phyloP scores from a whole-genome alignment of 2,329 filamentous ascomycete species.

The Calonectria hawksworthii region DNA sequence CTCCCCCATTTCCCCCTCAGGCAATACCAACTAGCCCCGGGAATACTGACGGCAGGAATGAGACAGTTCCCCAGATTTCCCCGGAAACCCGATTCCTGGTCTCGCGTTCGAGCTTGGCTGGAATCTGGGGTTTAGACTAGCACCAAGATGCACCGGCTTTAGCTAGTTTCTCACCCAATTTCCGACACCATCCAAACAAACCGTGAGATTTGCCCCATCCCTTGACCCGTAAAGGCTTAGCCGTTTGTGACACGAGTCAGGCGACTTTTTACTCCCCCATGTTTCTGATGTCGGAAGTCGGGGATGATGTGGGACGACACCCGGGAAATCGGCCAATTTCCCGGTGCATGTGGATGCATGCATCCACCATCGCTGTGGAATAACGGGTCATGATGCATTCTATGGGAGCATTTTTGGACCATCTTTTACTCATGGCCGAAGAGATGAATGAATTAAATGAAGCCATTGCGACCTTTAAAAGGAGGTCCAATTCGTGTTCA shows the following conservation, averaged over 20 bases:
- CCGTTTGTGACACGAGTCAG: slow-evolving; percentile 9
- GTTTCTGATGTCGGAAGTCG: background rate
- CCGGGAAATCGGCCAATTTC: slow-evolving; percentile 29
- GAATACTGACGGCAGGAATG: background rate
- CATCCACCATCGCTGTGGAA: background rate
- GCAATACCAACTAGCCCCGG: background rate
- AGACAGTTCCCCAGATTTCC: slow-evolving; percentile 18
- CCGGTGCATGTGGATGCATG: slow-evolving; percentile 2
- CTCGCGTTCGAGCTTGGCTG: background rate
- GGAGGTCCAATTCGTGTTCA: background rate
- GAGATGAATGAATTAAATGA: background rate
- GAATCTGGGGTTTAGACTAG: slow-evolving; percentile 20
- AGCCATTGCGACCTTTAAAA: background rate
- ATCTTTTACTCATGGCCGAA: background rate
- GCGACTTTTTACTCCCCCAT: background rate
- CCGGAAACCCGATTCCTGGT: slow-evolving; percentile 14
- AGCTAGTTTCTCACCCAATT: slow-evolving; percentile 7
- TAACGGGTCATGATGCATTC: slow-evolving; percentile 6
- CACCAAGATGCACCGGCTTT: background rate
- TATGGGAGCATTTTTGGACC: background rate
- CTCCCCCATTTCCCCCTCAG: background rate
- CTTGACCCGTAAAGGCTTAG: background rate
- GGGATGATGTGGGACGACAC: background rate
- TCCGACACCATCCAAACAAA: slow-evolving; percentile 1
- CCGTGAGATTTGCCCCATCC: background rate